A percentile compares a stretch with the other conserved stretches of the same genome.
phyloP scores from a whole-genome alignment of 2,329 filamentous ascomycete genomes.

The Aspergillus novoparasiticus region DNA sequence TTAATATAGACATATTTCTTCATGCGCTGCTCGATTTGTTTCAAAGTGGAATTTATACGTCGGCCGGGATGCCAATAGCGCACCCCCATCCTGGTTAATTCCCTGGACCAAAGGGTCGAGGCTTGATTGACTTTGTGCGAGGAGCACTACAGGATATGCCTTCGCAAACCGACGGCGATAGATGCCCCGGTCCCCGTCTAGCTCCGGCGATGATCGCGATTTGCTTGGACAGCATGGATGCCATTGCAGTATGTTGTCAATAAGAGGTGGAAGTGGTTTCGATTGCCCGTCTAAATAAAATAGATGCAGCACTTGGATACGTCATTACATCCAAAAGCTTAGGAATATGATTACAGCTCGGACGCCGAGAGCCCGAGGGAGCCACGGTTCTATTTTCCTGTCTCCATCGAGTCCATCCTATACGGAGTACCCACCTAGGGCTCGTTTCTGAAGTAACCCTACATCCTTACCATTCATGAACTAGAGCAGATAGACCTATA shows the following conservation, averaged over 20 bases:
- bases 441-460: too few relatives aligned
- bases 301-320: too few relatives aligned
- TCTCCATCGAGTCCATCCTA: too few relatives aligned
- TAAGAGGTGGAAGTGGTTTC: too few relatives aligned
- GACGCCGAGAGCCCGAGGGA: too few relatives aligned
- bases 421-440: too few relatives aligned
- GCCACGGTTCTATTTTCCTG: too few relatives aligned
- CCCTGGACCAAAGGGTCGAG: conserved; percentile 68
- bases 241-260: too few relatives aligned
- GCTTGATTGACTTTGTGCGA: conserved; percentile 69
- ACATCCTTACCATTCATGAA: too few relatives aligned
- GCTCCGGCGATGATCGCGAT: conserved; percentile 27
- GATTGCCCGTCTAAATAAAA: too few relatives aligned
- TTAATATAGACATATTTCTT: accelerated
- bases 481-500: too few relatives aligned
- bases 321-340: neutral
- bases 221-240: neutral
- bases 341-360: too few relatives aligned
- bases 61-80: conserved; percentile 70
- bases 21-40: conserved; percentile 12
- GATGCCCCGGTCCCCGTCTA: conserved; percentile 22
- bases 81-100: conserved; percentile 69
- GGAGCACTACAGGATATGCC: conserved; percentile 71
- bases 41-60: conserved; percentile 50
- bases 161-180: conserved; percentile 61